Evolutionary conservation across 164 flowering plant genomes (phyloP).

Genomic region (Macadamia integrifolia): DNA sequence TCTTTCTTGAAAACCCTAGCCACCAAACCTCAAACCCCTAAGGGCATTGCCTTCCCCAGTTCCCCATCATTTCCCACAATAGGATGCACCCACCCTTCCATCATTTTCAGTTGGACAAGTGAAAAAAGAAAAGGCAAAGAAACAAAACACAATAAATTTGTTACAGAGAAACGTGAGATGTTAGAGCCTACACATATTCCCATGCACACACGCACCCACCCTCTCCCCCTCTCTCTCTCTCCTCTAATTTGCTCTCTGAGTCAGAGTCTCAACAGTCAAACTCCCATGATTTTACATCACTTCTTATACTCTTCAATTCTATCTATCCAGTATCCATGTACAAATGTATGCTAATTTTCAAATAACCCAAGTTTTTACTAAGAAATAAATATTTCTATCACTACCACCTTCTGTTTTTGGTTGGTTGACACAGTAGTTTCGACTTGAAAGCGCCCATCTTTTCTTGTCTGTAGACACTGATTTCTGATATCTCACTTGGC

Average conservation of each 20-base stretch:
- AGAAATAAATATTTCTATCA: slow-evolving; percentile 13
- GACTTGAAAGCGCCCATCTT: slow-evolving; percentile 97
- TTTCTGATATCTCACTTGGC: slow-evolving; percentile 57
- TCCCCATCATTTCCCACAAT: slow-evolving; percentile 45
- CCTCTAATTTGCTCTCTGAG: not conserved
- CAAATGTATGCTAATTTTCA: not conserved
- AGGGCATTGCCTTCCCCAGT: slow-evolving; percentile 11
- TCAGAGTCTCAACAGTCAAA: slow-evolving; percentile 18
- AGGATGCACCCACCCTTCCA: slow-evolving; percentile 45
- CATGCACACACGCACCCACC: slow-evolving; percentile 10
- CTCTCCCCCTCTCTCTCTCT: slow-evolving; percentile 2
- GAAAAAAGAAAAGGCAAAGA: slow-evolving; percentile 11
- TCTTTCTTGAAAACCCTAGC: not conserved
- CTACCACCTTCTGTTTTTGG: slow-evolving; percentile 25
- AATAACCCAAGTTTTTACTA: too few species aligned
- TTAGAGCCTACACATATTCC: slow-evolving; percentile 24
- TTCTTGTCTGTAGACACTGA: slow-evolving; percentile 84
- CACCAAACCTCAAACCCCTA: slow-evolving; percentile 16
- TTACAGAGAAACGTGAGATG: slow-evolving; percentile 13
- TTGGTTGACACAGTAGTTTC: slow-evolving; percentile 76
- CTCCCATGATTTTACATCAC: slow-evolving; percentile 42
- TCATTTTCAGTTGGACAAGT: slow-evolving; percentile 61
- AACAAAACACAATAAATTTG: slow-evolving; percentile 4
- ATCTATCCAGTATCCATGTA: slow-evolving; percentile 5
- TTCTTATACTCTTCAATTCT: slow-evolving; percentile 19